These are phyloP conservation scores for Sporothrix brunneoviolacea DNA, from an alignment of 2,329 filamentous ascomycete genomes.

Conservation along the genomic window DNA sequence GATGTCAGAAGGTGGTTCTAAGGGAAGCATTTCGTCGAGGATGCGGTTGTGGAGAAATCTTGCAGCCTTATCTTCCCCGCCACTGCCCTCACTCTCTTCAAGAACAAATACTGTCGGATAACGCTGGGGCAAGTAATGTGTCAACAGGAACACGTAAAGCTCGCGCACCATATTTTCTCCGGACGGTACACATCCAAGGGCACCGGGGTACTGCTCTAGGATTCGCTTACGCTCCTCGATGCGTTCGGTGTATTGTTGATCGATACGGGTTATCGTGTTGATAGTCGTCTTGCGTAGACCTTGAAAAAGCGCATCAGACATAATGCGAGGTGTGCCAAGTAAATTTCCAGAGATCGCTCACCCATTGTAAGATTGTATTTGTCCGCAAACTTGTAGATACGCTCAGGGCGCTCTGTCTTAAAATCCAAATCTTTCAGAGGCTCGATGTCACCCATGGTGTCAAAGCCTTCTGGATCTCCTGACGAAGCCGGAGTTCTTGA, in stretches of 20 bases:
- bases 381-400: constrained; percentile 16
- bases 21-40: constrained; percentile 1
- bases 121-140: constrained; percentile 13
- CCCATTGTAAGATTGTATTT: constrained; percentile 18
- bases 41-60: constrained; percentile 6
- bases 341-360: neutral
- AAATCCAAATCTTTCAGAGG: constrained; percentile 11
- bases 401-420: constrained; percentile 3
- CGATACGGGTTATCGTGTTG: constrained; percentile 15
- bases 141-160: constrained; percentile 13
- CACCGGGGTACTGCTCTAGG: constrained; percentile 11
- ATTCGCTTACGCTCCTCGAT: constrained; percentile 15
- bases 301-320: too few species aligned
- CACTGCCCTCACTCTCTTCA: neutral
- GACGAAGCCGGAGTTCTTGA: neutral
- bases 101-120: constrained; percentile 12
- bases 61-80: too few species aligned
- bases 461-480: neutral
- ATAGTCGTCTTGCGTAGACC: constrained; percentile 14
- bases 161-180: constrained; percentile 15
- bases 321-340: too few species aligned
- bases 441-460: constrained; percentile 13
- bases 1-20: constrained; percentile 2
- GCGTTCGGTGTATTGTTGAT: constrained; percentile 15
- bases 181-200: constrained; percentile 8